phyloP scores from a whole-genome alignment of 139 green algal genomes.

The Pseudopediastrum boryanum region DNA sequence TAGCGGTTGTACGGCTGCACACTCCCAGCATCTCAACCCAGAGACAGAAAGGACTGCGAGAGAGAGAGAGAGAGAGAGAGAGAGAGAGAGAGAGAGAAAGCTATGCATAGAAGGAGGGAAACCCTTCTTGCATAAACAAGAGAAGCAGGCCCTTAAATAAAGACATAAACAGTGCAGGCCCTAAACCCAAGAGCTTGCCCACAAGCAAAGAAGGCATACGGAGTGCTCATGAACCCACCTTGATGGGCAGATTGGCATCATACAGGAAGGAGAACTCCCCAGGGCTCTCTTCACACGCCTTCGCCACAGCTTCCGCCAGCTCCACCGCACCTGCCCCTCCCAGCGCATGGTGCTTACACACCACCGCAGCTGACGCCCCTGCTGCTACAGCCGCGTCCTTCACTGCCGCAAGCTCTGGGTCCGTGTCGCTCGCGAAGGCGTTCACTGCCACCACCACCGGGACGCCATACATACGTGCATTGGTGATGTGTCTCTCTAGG shows the following conservation, averaged over 20 bases:
- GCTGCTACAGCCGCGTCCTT: slow-evolving; percentile 45
- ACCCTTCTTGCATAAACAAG: too few relatives aligned
- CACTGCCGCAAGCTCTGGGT: slow-evolving; percentile 79
- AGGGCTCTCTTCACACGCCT: slow-evolving; percentile 62
- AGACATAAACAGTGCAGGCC: too few relatives aligned
- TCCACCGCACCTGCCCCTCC: slow-evolving; percentile 88
- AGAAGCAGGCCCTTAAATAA: too few relatives aligned
- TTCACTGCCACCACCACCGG: slow-evolving; percentile 97
- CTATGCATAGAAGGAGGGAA: too few relatives aligned
- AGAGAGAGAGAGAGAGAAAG: too few relatives aligned
- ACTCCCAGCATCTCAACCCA: too few relatives aligned
- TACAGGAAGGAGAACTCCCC: slow-evolving; percentile 91
- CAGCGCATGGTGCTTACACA: slow-evolving; percentile 89
- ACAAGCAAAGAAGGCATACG: too few relatives aligned
- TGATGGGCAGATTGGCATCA: slow-evolving; percentile 77
- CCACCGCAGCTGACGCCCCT: slow-evolving; percentile 84
- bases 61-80: too few relatives aligned
- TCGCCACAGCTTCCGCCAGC: slow-evolving; percentile 85
- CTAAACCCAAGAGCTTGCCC: too few relatives aligned
- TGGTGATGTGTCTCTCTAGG: slow-evolving; percentile 88
- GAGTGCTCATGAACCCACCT: too few relatives aligned
- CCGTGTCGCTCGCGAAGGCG: slow-evolving; percentile 88
- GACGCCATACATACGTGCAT: slow-evolving; percentile 87
- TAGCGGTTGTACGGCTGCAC: too few relatives aligned
- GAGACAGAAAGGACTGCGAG: too few relatives aligned